Conservation (phyloP, 345 rosid genomes). For the Citrus medica region DNA sequence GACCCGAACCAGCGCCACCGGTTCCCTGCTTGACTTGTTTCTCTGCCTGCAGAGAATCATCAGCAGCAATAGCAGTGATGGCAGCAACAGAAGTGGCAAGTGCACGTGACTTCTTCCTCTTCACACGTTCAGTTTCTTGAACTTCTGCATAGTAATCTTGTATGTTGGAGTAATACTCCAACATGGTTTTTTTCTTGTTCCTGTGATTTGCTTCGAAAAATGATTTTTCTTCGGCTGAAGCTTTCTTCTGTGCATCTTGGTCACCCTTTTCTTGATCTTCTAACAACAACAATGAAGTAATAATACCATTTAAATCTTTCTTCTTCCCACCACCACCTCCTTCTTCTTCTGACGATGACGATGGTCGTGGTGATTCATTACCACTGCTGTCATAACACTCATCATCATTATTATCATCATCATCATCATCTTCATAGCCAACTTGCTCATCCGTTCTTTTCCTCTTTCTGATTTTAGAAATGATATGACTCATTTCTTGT, state of each 20-base stretch:
- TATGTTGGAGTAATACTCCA: slow-evolving; percentile 32
- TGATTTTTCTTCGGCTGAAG: slow-evolving; percentile 37
- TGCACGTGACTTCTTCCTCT: slow-evolving; percentile 57
- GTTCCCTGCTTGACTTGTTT: slow-evolving; percentile 18
- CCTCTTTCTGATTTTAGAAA: not conserved
- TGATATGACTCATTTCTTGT: not conserved
- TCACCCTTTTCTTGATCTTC: slow-evolving; percentile 61
- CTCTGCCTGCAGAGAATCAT: slow-evolving; percentile 10
- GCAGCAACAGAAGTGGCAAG: slow-evolving; percentile 32
- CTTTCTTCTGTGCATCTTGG: slow-evolving; percentile 31
- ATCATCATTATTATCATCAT: not conserved
- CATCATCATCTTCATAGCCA: slow-evolving; percentile 19
- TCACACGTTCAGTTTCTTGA: slow-evolving; percentile 37
- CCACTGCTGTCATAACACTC: slow-evolving; percentile 24
- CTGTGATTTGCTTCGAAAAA: slow-evolving; percentile 39
- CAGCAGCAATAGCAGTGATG: slow-evolving; percentile 22
- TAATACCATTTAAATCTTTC: slow-evolving; percentile 43
- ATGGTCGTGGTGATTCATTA: not conserved
- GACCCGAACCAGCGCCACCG: slow-evolving; percentile 35
- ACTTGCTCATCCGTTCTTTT: slow-evolving; percentile 16
- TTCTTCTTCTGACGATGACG: not conserved
- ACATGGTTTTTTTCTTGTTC: slow-evolving; percentile 29
- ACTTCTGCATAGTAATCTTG: slow-evolving; percentile 36
- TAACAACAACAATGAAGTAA: slow-evolving; percentile 45
- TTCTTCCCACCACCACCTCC: slow-evolving; percentile 15